Percentiles rank a stretch among this genome's conserved stretches.
These are phyloP conservation scores for Candida methanosorbosa DNA, from an alignment of 805 yeast species.

Conservation along the genomic window DNA sequence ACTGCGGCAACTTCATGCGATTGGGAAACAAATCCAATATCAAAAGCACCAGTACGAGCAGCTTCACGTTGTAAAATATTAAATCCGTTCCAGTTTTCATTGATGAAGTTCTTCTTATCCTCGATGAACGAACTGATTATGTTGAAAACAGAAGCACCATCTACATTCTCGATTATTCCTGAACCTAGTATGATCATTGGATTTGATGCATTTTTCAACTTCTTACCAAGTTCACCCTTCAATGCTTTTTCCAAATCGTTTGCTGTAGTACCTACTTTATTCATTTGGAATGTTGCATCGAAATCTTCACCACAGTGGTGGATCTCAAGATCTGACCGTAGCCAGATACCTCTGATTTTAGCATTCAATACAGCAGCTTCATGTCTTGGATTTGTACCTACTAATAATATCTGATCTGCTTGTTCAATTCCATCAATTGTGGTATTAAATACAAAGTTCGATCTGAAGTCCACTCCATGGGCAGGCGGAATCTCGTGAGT, in stretches of 20 bases:
- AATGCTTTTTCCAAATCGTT: constrained; percentile 52
- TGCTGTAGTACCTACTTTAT: constrained; percentile 54
- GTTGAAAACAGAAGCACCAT: constrained; percentile 52
- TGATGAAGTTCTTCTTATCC: constrained; percentile 49
- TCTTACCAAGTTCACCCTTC: constrained; percentile 60
- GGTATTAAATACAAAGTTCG: constrained; percentile 75
- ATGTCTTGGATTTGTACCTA: constrained; percentile 83
- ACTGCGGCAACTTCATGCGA: constrained; percentile 36
- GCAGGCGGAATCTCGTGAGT: constrained; percentile 48
- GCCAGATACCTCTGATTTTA: constrained; percentile 76
- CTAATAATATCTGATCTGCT: constrained; percentile 71
- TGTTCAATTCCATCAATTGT: constrained; percentile 72
- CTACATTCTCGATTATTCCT: constrained; percentile 61
- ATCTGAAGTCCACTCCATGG: constrained; percentile 65
- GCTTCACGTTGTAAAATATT: constrained; percentile 80
- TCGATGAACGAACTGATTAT: constrained; percentile 52
- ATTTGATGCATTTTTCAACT: constrained; percentile 53
- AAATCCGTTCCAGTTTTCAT: constrained; percentile 74
- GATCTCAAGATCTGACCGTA: constrained; percentile 56
- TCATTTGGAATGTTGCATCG: constrained; percentile 64
- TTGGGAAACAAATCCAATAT: constrained; percentile 62
- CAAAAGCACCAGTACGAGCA: constrained; percentile 80
- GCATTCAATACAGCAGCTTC: constrained; percentile 87
- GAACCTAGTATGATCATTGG: constrained; percentile 81
- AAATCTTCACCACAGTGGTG: constrained; percentile 69